Evolutionary conservation across 768 basidiomycete species (phyloP), one percentile per base, ranked within the genome.

Genomic region (Termitomyces sp.): DNA sequence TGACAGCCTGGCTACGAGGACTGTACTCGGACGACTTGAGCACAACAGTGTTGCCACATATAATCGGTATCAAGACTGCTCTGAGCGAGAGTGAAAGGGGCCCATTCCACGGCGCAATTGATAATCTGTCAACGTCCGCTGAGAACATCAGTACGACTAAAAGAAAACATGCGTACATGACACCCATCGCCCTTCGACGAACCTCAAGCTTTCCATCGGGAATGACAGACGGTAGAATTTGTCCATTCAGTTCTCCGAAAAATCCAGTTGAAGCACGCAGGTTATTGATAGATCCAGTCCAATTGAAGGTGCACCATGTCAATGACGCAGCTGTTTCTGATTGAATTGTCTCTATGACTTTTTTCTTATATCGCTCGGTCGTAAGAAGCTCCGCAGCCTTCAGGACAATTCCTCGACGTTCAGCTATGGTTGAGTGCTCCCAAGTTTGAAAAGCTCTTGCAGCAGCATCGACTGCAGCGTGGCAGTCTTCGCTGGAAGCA

Each of bases 91-190:
- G 68, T 2, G 65, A 61, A 8, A 78, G 59, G 0, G 83, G 79
- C 2, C 77, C 78, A 60, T 84, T 84, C 83, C 82, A 84, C 0
- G 83, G 81, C 1, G 77, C 72, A 2, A 83, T 79, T 3, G 77
- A 75, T 52, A 81, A 73, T 21, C 81, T 83, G 58, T 27, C 17
- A 23, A 32, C 14, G 10, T 21, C 50, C 34, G 14, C 16, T 40
- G 3, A 46, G 35, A 11, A 37, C 21, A 39, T 23, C 21, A 54
- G 11, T 39, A 57, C 32, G 19, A 17, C 27, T 17, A 27, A 8
- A 12, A 52, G n/a, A n/a, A 25, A 7, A 28, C 54, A 42, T 8
- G 72, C 77, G 43, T 55, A 82, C 83, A 80, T 66, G 12, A 82
- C 83, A 3, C 83, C 83, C 60, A 75, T 72, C 1, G 83, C 76